Evolutionary conservation across 345 rosid species (phyloP), one percentile per base, ranked within the genome.

Genomic region (Gossypium australe): DNA sequence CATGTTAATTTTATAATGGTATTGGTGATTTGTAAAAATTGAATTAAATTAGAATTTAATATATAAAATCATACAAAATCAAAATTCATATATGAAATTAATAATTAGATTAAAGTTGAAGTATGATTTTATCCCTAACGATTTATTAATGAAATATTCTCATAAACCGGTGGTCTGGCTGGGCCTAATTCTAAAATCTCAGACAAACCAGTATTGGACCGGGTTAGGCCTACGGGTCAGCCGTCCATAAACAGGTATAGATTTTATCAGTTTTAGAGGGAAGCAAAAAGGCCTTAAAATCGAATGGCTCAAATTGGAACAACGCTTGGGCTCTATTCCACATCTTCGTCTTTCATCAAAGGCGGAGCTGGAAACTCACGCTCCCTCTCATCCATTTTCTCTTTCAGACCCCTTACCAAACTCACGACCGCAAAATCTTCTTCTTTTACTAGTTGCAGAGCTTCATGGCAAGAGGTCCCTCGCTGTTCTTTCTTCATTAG

Each of bases 391-490:
- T 44, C 8, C 16, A 13, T n/a, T 22, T 38, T 78, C 22, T 18
- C 48, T 1, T 18, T 70, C 0, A 17, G 64, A 64, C 78, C 82
- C 43, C 59, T 53, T 16, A 34, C 22, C 8, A 74, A 47, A 18
- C 56, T 38, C 74, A 34, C 29, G 53, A 12, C 51, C 66, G 56
- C 55, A 63, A 81, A n/a, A 34, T 75, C 79, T 12, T 67, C 57
- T 57, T 86, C 83, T 13, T 51, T 74, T 44, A 11, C 70, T 11
- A 52, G n/a, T 81, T 90, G 91, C 82, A 86, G 75, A 86, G 95
- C 95, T 67, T 88, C 98, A 4, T 93, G 98, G 97, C 92, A 91
- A 80, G 98, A 93, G 94, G 93, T 88, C 43, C 2, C 25, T 77
- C 20, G n/a, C 18, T 77, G 20, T 52, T 11, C 27, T 1, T 73